A percentile compares a stretch with the other conserved stretches of the same genome.
phyloP scores from a whole-genome alignment of 441 rosid genomes.

The Hura crepitans region DNA sequence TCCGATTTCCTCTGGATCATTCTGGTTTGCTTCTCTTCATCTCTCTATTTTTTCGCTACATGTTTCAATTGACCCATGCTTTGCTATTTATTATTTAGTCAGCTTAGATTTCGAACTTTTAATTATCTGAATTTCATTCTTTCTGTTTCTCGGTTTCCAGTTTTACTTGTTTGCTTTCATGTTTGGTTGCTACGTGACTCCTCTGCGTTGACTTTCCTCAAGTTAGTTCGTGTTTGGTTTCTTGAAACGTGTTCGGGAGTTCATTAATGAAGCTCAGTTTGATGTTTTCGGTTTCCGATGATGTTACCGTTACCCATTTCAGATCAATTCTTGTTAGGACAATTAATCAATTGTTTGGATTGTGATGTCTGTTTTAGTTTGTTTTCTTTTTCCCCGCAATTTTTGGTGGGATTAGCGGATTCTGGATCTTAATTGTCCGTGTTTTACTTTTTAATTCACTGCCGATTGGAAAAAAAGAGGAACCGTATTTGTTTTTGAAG shows the following conservation, averaged over 20 bases:
- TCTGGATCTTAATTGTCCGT: background rate
- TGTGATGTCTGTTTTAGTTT: background rate
- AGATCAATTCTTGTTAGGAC: background rate
- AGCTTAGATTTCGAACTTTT: background rate
- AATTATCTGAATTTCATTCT: background rate
- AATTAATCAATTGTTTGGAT: background rate
- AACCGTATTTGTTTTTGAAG: background rate
- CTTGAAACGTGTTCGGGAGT: background rate
- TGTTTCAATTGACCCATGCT: background rate
- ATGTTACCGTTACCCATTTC: background rate
- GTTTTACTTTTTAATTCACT: background rate
- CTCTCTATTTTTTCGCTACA: background rate
- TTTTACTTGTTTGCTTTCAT: background rate
- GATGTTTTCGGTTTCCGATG: background rate
- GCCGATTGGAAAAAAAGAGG: background rate
- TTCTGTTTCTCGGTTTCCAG: background rate
- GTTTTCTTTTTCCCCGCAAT: background rate
- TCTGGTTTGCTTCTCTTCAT: slow-evolving; percentile 15
- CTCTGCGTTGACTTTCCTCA: slow-evolving; percentile 16
- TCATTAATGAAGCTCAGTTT: slow-evolving; percentile 16
- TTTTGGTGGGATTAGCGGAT: background rate
- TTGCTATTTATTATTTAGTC: no score
- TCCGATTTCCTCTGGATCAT: slow-evolving; percentile 14
- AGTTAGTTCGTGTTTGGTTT: background rate
- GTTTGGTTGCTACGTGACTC: background rate